phyloP scores from a whole-genome alignment of 306 rosid species.

The Glycine tomentella region DNA sequence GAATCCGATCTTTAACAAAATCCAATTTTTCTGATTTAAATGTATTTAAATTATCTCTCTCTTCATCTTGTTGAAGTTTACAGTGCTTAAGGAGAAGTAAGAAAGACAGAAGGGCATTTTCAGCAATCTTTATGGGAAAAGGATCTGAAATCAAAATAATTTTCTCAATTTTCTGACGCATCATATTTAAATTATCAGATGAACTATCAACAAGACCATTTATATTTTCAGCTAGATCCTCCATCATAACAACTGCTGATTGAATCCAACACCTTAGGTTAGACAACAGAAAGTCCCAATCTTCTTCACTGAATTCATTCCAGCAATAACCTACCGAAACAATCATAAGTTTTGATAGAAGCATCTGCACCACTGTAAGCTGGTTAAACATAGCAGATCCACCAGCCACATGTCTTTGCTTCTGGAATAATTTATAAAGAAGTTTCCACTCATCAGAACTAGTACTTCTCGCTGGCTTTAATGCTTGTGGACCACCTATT shows the following conservation, averaged over 20 bases:
- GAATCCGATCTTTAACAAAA: constrained; percentile 72
- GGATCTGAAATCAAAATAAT: constrained; percentile 68
- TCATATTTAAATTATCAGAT: constrained; percentile 52
- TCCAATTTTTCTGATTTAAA: constrained; percentile 65
- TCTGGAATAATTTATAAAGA: constrained; percentile 73
- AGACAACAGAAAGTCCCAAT: constrained; percentile 83
- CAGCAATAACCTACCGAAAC: constrained; percentile 91
- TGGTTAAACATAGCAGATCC: constrained; percentile 62
- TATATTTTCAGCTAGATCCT: constrained; percentile 82
- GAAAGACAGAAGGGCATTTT: constrained; percentile 87
- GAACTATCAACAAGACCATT: constrained; percentile 58
- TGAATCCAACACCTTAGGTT: constrained; percentile 86
- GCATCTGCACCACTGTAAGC: constrained; percentile 76
- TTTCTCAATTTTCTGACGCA: constrained; percentile 57
- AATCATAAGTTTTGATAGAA: constrained; percentile 79
- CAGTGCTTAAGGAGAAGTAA: constrained; percentile 64
- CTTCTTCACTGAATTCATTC: constrained; percentile 82
- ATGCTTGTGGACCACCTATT: constrained; percentile 57
- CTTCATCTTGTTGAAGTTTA: constrained; percentile 64
- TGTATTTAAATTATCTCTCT: constrained; percentile 50
- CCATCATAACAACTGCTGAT: constrained; percentile 81
- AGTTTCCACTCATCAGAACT: constrained; percentile 68
- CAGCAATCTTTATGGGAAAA: constrained; percentile 65
- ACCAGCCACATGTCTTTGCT: constrained; percentile 75
- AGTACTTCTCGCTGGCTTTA: constrained; percentile 68